Evolutionary conservation across 2,329 filamentous ascomycete genomes (phyloP), one percentile per base, ranked within the genome.

Genomic region (Fusarium protoensiforme): DNA sequence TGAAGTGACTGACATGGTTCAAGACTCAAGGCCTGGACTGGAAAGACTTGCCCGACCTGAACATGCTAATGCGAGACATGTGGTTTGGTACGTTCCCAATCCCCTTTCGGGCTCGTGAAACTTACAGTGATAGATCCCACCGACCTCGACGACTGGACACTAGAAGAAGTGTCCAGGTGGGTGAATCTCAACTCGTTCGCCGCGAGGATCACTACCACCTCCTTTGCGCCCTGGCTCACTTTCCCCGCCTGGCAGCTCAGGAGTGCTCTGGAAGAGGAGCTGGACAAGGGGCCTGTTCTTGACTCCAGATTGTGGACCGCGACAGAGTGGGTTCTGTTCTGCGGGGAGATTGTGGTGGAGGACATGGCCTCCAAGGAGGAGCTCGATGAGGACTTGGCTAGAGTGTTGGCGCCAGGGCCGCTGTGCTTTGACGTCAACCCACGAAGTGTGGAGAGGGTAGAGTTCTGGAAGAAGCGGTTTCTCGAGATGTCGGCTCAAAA

Each of bases 311-410:
- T 51, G 46, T 31, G 46, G 46, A 11, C 20, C 18, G 46, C 27
- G 27, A 51, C 46, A n/a, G 46, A 51, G 46, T 51, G 46, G 46
- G 31, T 51, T 31, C 46, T 51, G 27, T 18, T 11, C 18, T 51
- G 29, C 18, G 46, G 46, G 18, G 46, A 51, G 6, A 1, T 51
- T 20, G 11, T 51, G 6, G 31, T 51, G 10, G 7, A 51, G 46
- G 3, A 7, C 27, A 10, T 31, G 10, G 27, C 18, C 13, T 29
- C 43, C 10, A 14, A 18, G 16, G 5, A 29, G 24, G 9, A 29
- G 9, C 5, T 27, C 3, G 2, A 27, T 10, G 22, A 10, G 16
- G 1, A 0, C 3, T 0, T 1, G 5, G 9, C 43, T n/a, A 29
- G 43, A 48, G 5, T 18, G 5, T 31, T 29, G 10, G 1, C 1